Base-by-base conservation (phyloP, 768 basidiomycete species). In the Pisolithus orientalis region DNA sequence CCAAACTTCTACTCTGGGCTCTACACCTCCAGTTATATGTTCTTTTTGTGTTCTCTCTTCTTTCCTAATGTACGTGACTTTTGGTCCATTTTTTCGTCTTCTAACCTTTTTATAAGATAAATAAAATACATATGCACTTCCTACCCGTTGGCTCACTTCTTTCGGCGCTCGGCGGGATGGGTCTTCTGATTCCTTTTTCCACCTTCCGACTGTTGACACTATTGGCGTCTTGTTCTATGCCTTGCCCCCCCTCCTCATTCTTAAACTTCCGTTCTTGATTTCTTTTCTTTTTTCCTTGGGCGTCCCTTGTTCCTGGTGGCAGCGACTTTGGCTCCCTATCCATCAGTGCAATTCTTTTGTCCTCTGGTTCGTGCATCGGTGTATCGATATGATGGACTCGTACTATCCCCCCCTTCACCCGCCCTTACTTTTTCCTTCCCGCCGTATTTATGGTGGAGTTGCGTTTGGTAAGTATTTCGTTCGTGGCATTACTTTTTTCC, bases 1-100 rank as follows among this genome's bases (percentile, higher is more conserved):
- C 14, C 54, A 53, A 51, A 53, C 52, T 55, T 69, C 68, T 73
- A 67, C 70, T 74, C 65, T 73, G 72, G 75, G 67, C 69, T 76
- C 65, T 62, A 70, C 66, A 56, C 28, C 53, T 49, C 58, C 58
- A 55, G 28, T 45, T 45, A 31, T 27, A 58, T 64, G 62, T 67
- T 61, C 59, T 47, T 42, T 44, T 16, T 50, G 39, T 51, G 25
- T 51, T 53, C 49, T 25, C 25, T 24, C 11, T 31, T 49, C 39
- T 42, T 38, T 38, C 10, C 24, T 32, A 31, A 48, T 56, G 62
- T 62, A 58, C 57, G 58, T 55, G 31, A 42, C 48, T 49, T 34
- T 28, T 58, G 59, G 42, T 40, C 47, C 37, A n/a, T 5, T 47
- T 42, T 42, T 31, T 54, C 49, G 31, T 44, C 57, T 50, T 50